These are phyloP conservation scores for Amanita polypyramis DNA, from an alignment of 768 basidiomycete species.

Conservation along the genomic window DNA sequence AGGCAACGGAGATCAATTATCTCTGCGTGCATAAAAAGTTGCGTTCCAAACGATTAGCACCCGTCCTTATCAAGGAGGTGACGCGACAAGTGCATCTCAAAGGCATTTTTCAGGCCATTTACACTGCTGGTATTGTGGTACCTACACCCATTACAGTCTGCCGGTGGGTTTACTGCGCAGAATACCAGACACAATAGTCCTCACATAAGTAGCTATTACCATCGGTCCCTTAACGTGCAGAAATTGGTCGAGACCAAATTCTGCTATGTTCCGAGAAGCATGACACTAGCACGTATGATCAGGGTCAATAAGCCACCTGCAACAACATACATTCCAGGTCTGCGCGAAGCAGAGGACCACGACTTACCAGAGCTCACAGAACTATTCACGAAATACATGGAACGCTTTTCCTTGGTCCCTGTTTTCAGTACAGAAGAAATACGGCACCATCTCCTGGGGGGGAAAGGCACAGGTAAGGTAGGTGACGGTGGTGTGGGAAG, in stretches of 20 bases:
- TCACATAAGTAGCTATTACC: slow-evolving; percentile 58
- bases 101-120: slow-evolving; percentile 94
- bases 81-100: slow-evolving; percentile 85
- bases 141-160: slow-evolving; percentile 90
- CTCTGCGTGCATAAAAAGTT: slow-evolving; percentile 97
- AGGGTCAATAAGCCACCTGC: slow-evolving; percentile 59
- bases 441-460: slow-evolving; percentile 82
- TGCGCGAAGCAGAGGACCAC: slow-evolving; percentile 80
- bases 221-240: slow-evolving; percentile 82
- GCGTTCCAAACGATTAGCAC: slow-evolving; percentile 88
- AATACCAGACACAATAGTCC: not conserved
- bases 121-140: slow-evolving; percentile 87
- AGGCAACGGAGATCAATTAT: slow-evolving; percentile 89
- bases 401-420: slow-evolving; percentile 76
- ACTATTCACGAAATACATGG: slow-evolving; percentile 70
- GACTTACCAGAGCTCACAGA: slow-evolving; percentile 66
- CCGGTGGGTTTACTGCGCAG: slow-evolving; percentile 34
- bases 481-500: slow-evolving; percentile 40
- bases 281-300: slow-evolving; percentile 89
- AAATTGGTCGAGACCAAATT: slow-evolving; percentile 91
- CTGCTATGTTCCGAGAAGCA: slow-evolving; percentile 74
- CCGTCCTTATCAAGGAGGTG: slow-evolving; percentile 95
- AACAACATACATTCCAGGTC: slow-evolving; percentile 39
- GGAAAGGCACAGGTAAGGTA: slow-evolving; percentile 49
- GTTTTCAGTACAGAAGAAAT: slow-evolving; percentile 69